A percentile compares a stretch with the other conserved stretches of the same genome.
phyloP scores from a whole-genome alignment of 2,329 filamentous ascomycete species.

The Aspergillus bombycis region DNA sequence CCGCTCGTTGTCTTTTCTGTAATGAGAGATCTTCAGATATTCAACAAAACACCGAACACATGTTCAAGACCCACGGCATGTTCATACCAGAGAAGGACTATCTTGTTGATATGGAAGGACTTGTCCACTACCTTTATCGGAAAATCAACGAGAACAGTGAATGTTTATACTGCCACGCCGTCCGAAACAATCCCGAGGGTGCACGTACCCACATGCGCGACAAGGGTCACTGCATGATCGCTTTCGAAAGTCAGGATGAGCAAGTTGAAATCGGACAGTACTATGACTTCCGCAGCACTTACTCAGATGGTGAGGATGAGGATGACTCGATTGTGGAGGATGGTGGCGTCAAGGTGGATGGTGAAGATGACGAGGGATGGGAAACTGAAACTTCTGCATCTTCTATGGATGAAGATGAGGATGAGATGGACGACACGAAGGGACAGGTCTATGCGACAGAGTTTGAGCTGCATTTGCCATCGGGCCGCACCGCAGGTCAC shows the following conservation, averaged over 20 bases:
- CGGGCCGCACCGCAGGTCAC: conserved; percentile 86
- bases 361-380: conserved; percentile 72
- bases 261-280: conserved; percentile 94
- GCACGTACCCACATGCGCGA: conserved; percentile 97
- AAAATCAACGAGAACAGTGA: conserved; percentile 80
- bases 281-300: conserved; percentile 95
- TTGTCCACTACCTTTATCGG: conserved; percentile 75
- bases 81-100: conserved; percentile 91
- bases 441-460: conserved; percentile 87
- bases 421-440: conserved; percentile 79
- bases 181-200: conserved; percentile 75
- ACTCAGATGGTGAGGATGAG: conserved; percentile 75
- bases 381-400: conserved; percentile 93
- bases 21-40: conserved; percentile 79
- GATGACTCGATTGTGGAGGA: conserved; percentile 55
- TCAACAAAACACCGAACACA: conserved; percentile 79
- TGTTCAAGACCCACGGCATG: conserved; percentile 92
- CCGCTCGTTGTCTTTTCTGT: conserved; percentile 80
- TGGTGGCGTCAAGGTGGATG: conserved; percentile 67
- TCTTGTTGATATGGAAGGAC: conserved; percentile 77
- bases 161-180: conserved; percentile 85
- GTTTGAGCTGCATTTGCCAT: conserved; percentile 89
- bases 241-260: conserved; percentile 83
- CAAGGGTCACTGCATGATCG: conserved; percentile 95
- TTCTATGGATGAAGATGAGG: conserved; percentile 82